These are phyloP conservation scores for Nitzschia putrida DNA, from an alignment of 108 stramenopile genomes.

Conservation along the genomic window DNA sequence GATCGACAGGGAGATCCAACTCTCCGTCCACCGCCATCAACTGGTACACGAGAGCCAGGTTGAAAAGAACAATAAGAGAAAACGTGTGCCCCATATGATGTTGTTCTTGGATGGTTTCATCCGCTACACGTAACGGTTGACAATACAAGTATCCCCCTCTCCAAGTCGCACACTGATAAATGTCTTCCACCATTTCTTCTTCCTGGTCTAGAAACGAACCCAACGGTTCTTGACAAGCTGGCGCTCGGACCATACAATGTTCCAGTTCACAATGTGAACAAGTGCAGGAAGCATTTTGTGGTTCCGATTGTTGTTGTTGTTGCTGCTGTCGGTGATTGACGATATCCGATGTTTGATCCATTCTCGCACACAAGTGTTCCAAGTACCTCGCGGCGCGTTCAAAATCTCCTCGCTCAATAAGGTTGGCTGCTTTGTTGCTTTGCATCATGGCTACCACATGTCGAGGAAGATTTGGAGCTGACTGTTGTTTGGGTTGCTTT, in stretches of 20 bases:
- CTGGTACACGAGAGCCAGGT: constrained; percentile 28
- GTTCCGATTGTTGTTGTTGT: not conserved
- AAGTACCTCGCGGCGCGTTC: constrained; percentile 7
- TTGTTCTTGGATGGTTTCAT: constrained; percentile 8
- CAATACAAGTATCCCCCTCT: constrained; percentile 21
- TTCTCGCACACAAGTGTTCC: not conserved
- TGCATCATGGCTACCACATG: constrained; percentile 5
- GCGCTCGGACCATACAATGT: not conserved
- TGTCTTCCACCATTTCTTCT: not conserved
- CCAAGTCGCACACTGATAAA: not conserved
- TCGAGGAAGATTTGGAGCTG: not conserved
- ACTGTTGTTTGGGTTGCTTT: too few relatives aligned
- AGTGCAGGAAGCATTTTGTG: not conserved
- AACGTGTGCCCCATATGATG: constrained; percentile 25
- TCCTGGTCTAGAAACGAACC: not conserved
- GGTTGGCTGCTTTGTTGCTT: constrained; percentile 13
- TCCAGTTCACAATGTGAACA: constrained; percentile 13
- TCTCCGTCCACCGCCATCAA: not conserved
- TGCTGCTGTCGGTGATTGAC: not conserved
- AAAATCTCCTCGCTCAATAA: constrained; percentile 8
- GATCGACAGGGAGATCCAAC: not conserved
- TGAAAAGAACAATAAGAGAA: constrained; percentile 25
- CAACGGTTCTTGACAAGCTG: not conserved
- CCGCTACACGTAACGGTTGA: constrained; percentile 12
- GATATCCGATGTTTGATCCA: not conserved